These are phyloP conservation scores for Dioscorea dumetorum DNA, from an alignment of 106 monocot species.

Conservation along the genomic window DNA sequence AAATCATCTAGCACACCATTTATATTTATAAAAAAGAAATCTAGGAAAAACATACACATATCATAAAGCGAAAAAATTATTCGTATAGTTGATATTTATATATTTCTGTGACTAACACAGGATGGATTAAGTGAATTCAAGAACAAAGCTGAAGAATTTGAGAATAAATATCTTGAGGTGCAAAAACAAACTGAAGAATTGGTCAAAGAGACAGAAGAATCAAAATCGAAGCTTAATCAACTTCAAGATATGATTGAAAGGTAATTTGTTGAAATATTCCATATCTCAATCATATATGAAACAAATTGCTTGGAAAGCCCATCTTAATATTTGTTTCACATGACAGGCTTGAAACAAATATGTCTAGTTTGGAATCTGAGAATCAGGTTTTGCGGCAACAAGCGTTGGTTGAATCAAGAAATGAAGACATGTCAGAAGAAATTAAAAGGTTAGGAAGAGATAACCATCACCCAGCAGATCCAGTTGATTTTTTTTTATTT, in stretches of 20 bases:
- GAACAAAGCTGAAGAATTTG: constrained; percentile 75
- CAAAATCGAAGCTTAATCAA: constrained; percentile 44
- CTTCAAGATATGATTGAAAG: constrained; percentile 83
- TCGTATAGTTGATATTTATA: not conserved
- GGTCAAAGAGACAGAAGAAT: constrained; percentile 59
- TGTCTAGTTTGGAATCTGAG: constrained; percentile 75
- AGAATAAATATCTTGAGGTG: constrained; percentile 51
- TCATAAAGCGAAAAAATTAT: no score
- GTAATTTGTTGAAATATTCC: constrained; percentile 16
- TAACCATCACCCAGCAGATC: no score
- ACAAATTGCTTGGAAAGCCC: not conserved
- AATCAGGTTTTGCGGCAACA: constrained; percentile 86
- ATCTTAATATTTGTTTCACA: not conserved
- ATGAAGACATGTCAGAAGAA: constrained; percentile 67
- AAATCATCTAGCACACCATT: no score
- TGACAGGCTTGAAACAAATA: constrained; percentile 65
- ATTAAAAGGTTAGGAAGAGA: constrained; percentile 57
- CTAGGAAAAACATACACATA: no score
- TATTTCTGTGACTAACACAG: constrained; percentile 13
- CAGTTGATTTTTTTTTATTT: no score
- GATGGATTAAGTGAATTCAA: constrained; percentile 58
- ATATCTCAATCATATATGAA: no score
- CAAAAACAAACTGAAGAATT: constrained; percentile 51
- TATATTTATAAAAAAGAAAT: no score
- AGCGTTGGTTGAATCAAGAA: constrained; percentile 58